Evolutionary conservation across 1,284 basidiomycete species (phyloP).

Genomic region (Fistulinella cinereoalba): DNA sequence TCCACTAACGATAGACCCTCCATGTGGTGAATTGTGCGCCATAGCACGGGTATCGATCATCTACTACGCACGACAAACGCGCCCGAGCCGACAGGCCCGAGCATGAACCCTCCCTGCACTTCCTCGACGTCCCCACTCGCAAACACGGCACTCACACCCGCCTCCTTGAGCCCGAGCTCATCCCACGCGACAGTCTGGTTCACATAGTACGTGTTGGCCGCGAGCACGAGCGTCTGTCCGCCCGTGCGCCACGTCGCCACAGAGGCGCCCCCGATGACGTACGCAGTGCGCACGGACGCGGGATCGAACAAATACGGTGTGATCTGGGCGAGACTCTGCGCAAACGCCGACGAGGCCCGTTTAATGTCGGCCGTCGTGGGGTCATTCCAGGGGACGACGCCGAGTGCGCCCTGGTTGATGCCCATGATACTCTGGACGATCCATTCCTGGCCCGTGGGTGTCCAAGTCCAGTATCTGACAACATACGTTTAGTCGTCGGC

Average conservation of each 20-base stretch:
- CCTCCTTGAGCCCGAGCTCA: conserved; percentile 11
- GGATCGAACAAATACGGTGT: conserved; percentile 40
- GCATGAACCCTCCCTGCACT: conserved; percentile 5
- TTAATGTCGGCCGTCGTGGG: conserved; percentile 63
- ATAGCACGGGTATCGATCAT: no score
- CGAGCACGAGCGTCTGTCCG: conserved; percentile 37
- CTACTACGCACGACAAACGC: conserved; percentile 16
- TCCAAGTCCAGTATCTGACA: conserved; percentile 61
- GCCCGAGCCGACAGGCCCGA: conserved; percentile 25
- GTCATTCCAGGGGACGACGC: conserved; percentile 67
- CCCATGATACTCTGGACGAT: conserved; percentile 60
- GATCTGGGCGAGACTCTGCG: conserved; percentile 40
- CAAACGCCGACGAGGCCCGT: conserved; percentile 51
- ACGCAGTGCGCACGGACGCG: conserved; percentile 26
- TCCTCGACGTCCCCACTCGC: conserved; percentile 16
- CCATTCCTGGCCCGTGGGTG: conserved; percentile 67
- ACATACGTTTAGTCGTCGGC: no score
- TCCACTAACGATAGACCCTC: no score
- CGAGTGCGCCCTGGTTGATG: conserved; percentile 68
- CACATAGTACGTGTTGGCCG: conserved; percentile 42
- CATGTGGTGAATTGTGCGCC: no score
- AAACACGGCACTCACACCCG: conserved; percentile 5
- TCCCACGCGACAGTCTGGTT: conserved; percentile 24
- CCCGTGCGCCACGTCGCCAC: conserved; percentile 40
- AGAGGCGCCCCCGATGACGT: conserved; percentile 34